These are phyloP conservation scores for Fonsecaea monophora DNA, from an alignment of 2,329 filamentous ascomycete species.

Conservation along the genomic window DNA sequence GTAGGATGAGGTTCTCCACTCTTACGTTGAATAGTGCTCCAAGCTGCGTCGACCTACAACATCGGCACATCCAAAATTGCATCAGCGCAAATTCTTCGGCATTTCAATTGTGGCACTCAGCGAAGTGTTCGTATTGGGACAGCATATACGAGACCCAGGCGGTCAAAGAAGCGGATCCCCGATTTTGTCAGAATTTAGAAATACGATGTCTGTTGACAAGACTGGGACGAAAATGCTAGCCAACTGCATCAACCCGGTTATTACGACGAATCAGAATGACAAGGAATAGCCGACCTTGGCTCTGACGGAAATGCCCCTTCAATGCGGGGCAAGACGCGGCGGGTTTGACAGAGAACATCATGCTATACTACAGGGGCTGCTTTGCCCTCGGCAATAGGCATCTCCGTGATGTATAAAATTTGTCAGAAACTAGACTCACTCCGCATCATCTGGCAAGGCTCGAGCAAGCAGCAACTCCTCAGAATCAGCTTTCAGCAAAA, in stretches of 20 bases:
- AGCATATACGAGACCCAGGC: not conserved
- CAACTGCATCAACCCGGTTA: not conserved
- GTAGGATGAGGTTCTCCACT: not conserved
- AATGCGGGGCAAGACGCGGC: not conserved
- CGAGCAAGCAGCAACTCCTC: not conserved
- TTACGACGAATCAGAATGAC: not conserved
- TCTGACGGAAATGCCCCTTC: not conserved
- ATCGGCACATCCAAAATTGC: no score
- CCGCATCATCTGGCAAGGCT: not conserved
- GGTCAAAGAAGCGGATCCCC: not conserved
- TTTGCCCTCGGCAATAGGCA: not conserved
- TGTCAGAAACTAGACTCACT: not conserved
- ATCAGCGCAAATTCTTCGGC: not conserved
- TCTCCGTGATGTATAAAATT: not conserved
- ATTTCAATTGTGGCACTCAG: not conserved
- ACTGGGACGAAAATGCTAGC: not conserved
- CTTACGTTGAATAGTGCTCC: not conserved
- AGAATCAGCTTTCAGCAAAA: not conserved
- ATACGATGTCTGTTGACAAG: not conserved
- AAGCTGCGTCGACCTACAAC: not conserved
- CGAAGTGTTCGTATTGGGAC: not conserved
- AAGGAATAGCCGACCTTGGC: not conserved
- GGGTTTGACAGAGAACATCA: not conserved
- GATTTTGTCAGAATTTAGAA: conserved; percentile 1
- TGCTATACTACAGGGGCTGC: not conserved